Evolutionary conservation across 2,329 filamentous ascomycete genomes (phyloP), one percentile per base, ranked within the genome.

Genomic region (Fusarium agapanthi): DNA sequence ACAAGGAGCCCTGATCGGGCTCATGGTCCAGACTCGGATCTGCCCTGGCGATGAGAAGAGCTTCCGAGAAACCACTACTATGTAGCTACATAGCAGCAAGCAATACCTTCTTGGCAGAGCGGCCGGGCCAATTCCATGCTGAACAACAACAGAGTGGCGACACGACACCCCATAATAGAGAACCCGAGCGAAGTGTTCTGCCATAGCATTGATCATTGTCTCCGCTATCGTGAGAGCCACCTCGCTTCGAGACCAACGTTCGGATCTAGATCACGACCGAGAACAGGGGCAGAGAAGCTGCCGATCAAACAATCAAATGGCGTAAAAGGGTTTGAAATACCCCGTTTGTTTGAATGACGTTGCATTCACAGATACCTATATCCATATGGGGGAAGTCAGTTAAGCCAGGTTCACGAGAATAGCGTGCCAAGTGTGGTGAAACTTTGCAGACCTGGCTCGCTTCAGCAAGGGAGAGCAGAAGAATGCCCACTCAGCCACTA

Each of bases 1-100:
- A 71, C 70, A 71, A 69, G 68, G 68, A 75, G 73, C 61, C 64
- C 56, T 41, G 65, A 69, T 68, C 71, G 71, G 57, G 53, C 57
- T 56, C 55, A 63, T 63, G 72, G 59, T 65, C 72, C 54, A 75
- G 75, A 51, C 61, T 69, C 62, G 61, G 73, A 62, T 57, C 61
- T 53, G 58, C 65, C 59, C 50, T 67, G 44, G 64, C 38, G 40
- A 59, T 58, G 43, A 63, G 32, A 64, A 65, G 35, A 59, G 69
- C 47, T 48, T 56, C 20, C 18, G 40, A 45, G 50, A 58, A 51
- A 55, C 45, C 62, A 24, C 47, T 34, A 24, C 47, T 50, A 30
- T 50, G 30, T 34, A 32, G 30, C 11, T 18, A 53, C 56, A 64
- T 32, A 57, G 64, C 51, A 58, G 55, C 51, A 56, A 57, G 61